Percentiles rank a stretch among this genome's conserved stretches.
phyloP scores from a whole-genome alignment of 2,329 filamentous ascomycete species.

The Aspergillus sp. region DNA sequence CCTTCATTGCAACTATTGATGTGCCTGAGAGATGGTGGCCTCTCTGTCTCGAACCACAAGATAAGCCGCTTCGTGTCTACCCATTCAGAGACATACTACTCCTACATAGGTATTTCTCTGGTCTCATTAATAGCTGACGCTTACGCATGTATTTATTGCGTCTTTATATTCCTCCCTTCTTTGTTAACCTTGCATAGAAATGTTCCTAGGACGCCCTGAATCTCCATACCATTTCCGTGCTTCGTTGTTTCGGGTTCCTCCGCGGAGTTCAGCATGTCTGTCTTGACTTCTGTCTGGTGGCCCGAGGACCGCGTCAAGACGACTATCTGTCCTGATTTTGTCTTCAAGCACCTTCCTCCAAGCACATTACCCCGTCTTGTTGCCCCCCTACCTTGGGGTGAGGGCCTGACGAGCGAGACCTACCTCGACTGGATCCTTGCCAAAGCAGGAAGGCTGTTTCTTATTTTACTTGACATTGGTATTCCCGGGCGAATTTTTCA shows the following conservation, averaged over 20 bases:
- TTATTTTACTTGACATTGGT: constrained; percentile 59
- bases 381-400: constrained; percentile 42
- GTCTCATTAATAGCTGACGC: background rate
- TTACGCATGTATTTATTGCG: constrained; percentile 1
- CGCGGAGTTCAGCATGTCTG: constrained; percentile 24
- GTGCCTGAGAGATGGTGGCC: constrained; percentile 1
- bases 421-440: constrained; percentile 66
- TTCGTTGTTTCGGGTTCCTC: constrained; percentile 2
- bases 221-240: background rate
- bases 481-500: constrained; percentile 65
- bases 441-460: constrained; percentile 57
- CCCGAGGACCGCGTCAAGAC: constrained; percentile 46
- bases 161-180: background rate
- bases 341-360: constrained; percentile 37
- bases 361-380: constrained; percentile 39
- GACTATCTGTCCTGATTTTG: constrained; percentile 42
- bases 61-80: constrained; percentile 1
- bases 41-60: background rate
- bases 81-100: background rate
- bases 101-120: constrained; percentile 1
- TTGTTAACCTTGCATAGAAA: constrained; percentile 1
- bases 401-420: constrained; percentile 48
- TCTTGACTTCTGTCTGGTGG: constrained; percentile 43
- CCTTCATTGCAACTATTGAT: constrained; percentile 6
- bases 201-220: background rate